Evolutionary conservation across 192 early-diverging fungal genomes (phyloP).

Genomic region (Backusella circina): DNA sequence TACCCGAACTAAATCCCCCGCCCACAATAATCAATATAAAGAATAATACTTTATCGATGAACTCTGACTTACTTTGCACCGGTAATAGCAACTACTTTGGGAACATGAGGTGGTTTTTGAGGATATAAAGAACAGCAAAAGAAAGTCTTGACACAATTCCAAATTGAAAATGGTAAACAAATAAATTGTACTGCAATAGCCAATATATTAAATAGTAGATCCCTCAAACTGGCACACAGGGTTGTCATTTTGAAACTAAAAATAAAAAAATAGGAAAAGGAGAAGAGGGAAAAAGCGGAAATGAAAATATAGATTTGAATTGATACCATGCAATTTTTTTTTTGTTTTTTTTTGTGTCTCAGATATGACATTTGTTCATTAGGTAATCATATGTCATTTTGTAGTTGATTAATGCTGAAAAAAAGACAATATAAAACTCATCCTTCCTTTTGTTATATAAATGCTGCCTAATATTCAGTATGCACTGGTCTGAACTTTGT

Average conservation of each 20-base stretch:
- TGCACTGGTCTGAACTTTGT: not conserved
- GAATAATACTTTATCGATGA: no score
- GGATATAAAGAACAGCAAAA: not conserved
- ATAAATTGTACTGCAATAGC: not conserved
- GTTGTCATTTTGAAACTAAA: not conserved
- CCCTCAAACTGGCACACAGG: not conserved
- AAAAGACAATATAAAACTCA: no score
- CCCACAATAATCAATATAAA: not conserved
- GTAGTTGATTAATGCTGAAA: no score
- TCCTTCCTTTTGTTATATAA: no score
- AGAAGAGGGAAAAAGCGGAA: not conserved
- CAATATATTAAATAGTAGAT: not conserved
- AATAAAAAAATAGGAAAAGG: not conserved
- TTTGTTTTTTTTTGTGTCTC: not conserved
- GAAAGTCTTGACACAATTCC: not conserved
- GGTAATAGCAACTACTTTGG: slow-evolving; percentile 13
- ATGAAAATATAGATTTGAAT: not conserved
- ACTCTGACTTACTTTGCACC: slow-evolving; percentile 6
- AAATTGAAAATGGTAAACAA: not conserved
- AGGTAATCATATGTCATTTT: not conserved
- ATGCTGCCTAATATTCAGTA: no score
- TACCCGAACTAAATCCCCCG: slow-evolving; percentile 4
- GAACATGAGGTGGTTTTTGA: not conserved
- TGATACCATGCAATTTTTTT: not conserved
- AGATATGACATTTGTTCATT: not conserved